These are phyloP conservation scores for Curvularia eragrostidis DNA, from an alignment of 2,329 filamentous ascomycete species.

Conservation along the genomic window DNA sequence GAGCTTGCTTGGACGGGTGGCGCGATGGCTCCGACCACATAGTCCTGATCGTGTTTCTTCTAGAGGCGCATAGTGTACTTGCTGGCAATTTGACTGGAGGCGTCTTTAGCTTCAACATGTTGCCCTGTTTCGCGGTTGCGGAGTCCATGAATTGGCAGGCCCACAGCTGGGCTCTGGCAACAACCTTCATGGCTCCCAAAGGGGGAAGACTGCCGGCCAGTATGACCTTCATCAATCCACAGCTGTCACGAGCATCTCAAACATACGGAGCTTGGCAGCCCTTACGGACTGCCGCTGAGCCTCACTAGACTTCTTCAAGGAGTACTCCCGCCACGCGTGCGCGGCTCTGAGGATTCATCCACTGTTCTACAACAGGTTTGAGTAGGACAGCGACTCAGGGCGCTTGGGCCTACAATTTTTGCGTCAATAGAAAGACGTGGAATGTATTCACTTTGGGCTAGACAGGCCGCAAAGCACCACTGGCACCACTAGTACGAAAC, in stretches of 20 bases:
- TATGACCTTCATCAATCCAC: not conserved
- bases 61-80: not conserved
- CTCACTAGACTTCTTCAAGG: constrained; percentile 4
- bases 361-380: not conserved
- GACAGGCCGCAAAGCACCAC: constrained; percentile 4
- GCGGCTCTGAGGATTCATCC: not conserved
- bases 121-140: not conserved
- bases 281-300: not conserved
- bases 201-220: not conserved
- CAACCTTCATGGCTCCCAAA: not conserved
- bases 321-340: constrained; percentile 3
- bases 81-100: not conserved
- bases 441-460: constrained; percentile 7
- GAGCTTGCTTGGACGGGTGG: not conserved
- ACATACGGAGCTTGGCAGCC: not conserved
- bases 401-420: constrained; percentile 2
- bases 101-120: not conserved
- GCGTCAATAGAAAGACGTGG: constrained; percentile 18
- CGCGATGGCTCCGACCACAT: not conserved
- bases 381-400: not conserved
- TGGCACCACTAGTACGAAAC: constrained; percentile 2
- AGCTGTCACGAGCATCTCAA: not conserved
- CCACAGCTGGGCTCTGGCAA: not conserved
- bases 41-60: not conserved
- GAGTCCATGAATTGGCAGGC: not conserved